Evolutionary conservation across 441 rosid species (phyloP), one percentile per base, ranked within the genome.

Genomic region (Erysimum cheiri): DNA sequence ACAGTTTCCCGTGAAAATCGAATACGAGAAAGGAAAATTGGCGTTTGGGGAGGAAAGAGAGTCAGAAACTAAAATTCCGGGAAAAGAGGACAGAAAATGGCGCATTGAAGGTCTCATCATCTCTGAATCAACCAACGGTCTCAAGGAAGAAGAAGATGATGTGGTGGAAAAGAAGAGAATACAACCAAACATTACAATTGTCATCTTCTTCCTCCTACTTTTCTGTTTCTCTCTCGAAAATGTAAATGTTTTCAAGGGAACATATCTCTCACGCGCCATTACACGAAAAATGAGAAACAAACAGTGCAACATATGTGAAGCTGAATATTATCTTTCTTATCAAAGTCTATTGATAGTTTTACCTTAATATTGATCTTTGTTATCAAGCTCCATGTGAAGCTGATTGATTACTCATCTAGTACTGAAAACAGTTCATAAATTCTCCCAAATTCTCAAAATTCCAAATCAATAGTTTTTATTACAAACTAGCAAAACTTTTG

Each of bases 71-170:
- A 5, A 11, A 19, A 35, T 59, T 37, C 22, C 56, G 47, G 19
- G 35, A 44, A 28, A 71, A 43, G 40, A 76, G 64, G 69, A 44
- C 70, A 75, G 74, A 47, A 58, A 69, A 52, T 19, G 14, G 64
- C 70, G 75, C 62, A 54, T 22, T 33, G 4, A 11, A 31, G 31
- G 29, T 48, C 41, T 54, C 10, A 40, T 68, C 55, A 69, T 69
- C 37, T n/a, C 41, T 48, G 48, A 47, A 63, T 62, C 52, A 69
- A 68, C 59, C 54, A 61, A 62, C 60, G 78, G 74, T 74, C 60
- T 47, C n/a, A 53, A 55, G 52, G 36, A 69, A 63, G 60, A 71
- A 58, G 59, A 57, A 14, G 70, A 62, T 41, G 67, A 69, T 41
- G 67, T 56, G 70, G 47, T 12, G 32, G 28, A 15, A 19, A 26